Evolutionary conservation across 495 filamentous ascomycete species (phyloP), one percentile per base, ranked within the genome.

Genomic region (Aspergillus ellipticus): DNA sequence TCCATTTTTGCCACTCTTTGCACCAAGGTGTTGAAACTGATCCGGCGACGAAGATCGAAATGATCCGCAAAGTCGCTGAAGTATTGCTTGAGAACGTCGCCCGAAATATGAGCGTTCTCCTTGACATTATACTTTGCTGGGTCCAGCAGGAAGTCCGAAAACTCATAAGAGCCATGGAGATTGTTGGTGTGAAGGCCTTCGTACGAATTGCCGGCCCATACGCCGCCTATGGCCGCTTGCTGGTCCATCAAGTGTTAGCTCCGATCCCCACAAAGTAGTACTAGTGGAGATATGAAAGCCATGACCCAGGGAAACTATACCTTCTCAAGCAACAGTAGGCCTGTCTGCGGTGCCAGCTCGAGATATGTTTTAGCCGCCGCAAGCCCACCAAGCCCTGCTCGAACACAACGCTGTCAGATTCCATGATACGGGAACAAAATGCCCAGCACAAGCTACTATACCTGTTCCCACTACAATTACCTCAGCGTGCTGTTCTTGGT

Each of bases 301-400:
- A 39, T 39, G 35, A 13, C n/a, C 8, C 10, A 15, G 35, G 35
- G 11, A n/a, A 39, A 13, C 35, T 39, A 15, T 39, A 39, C 35
- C 35, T n/a, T 46, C 26, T 72, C 69, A 1, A 70, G 19, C 10
- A 72, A 54, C 0, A 64, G 16, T 3, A 74, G 39, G 7, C 61
- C 64, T 0, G 55, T 55, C 0, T 56, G 22, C 0, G 65, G 70
- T 16, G 62, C 55, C 15, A 69, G 55, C 13, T 66, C 57, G 4
- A 74, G 56, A 42, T 72, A 74, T n/a, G 56, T 64, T 11, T 67
- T 61, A 0, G 69, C 67, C 8, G 67, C 62, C 22, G 66, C 63
- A 9, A 73, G 67, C 15, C 70, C 70, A 24, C 56, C 56, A 15
- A 58, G 10, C 8, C 50, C 50, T 39, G 13, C n/a, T 15, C 6